phyloP scores from a whole-genome alignment of 495 filamentous ascomycete genomes.

The Copromyces sp. region DNA sequence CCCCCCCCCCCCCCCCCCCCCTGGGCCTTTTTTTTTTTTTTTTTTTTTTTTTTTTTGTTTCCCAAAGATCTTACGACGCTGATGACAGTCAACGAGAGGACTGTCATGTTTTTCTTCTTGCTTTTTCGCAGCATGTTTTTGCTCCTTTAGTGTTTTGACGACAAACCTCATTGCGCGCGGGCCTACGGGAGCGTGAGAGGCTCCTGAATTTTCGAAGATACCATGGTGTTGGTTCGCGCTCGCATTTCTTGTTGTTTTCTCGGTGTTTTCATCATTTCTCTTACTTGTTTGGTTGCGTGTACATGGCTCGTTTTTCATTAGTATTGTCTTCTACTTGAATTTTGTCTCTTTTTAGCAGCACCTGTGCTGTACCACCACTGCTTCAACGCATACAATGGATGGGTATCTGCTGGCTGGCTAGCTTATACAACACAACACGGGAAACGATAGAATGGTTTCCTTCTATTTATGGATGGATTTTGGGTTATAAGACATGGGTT shows the following conservation, averaged over 20 bases:
- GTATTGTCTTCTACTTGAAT: not conserved
- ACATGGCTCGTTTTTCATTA: not conserved
- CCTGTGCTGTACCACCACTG: not conserved
- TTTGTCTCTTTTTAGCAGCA: not conserved
- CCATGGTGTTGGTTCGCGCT: not conserved
- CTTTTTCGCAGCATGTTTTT: not conserved
- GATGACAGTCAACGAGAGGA: not conserved
- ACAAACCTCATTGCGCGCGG: not conserved
- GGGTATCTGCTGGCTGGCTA: not conserved
- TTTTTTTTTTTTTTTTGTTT: too few relatives aligned
- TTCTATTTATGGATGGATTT: not conserved
- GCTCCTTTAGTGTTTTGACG: not conserved
- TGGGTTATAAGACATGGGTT: not conserved
- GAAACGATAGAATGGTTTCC: not conserved
- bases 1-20: too few relatives aligned
- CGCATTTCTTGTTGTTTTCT: slow-evolving; percentile 3
- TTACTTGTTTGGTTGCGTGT: not conserved
- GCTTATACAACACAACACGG: not conserved
- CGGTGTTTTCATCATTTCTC: slow-evolving; percentile 2
- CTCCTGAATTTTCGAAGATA: not conserved
- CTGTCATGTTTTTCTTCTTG: not conserved
- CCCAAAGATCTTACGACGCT: not conserved
- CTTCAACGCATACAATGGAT: not conserved
- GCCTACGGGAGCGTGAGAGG: not conserved
- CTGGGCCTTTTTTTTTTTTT: too few relatives aligned